These are phyloP conservation scores for Phytophthora hybrid DNA, from an alignment of 352 stramenopile species.

Conservation along the genomic window DNA sequence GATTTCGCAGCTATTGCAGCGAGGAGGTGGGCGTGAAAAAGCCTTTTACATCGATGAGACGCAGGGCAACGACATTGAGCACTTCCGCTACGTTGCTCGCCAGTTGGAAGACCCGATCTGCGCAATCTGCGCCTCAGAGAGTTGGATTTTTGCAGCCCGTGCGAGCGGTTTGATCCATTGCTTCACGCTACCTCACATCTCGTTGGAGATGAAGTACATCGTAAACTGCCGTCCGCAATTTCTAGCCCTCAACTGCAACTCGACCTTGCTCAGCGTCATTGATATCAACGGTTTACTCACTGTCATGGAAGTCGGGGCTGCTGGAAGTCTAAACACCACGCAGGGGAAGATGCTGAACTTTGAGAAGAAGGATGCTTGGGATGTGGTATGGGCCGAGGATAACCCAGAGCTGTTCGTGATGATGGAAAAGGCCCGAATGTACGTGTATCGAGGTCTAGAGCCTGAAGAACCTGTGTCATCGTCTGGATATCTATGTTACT, in stretches of 20 bases:
- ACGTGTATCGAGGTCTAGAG: conserved; percentile 86
- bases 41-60: conserved; percentile 92
- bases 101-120: conserved; percentile 89
- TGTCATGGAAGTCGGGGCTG: conserved; percentile 84
- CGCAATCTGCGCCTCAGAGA: conserved; percentile 86
- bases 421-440: conserved; percentile 94
- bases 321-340: conserved; percentile 65
- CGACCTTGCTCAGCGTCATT: conserved; percentile 88
- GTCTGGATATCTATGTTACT: conserved; percentile 90
- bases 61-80: conserved; percentile 76
- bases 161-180: conserved; percentile 87
- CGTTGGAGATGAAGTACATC: conserved; percentile 92
- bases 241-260: conserved; percentile 91
- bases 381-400: conserved; percentile 93
- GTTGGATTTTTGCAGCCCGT: conserved; percentile 85
- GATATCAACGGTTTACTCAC: conserved; percentile 90
- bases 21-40: conserved; percentile 80
- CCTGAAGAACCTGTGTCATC: conserved; percentile 91
- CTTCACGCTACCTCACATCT: conserved; percentile 94
- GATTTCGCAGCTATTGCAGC: conserved; percentile 76
- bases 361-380: conserved; percentile 92
- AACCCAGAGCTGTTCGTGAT: conserved; percentile 93
- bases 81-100: conserved; percentile 73
- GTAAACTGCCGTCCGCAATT: conserved; percentile 83
- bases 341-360: conserved; percentile 81